Percentiles rank a stretch among this genome's conserved stretches.
Evolutionary conservation across 306 rosid species (phyloP).

Genomic region (Senna tora): DNA sequence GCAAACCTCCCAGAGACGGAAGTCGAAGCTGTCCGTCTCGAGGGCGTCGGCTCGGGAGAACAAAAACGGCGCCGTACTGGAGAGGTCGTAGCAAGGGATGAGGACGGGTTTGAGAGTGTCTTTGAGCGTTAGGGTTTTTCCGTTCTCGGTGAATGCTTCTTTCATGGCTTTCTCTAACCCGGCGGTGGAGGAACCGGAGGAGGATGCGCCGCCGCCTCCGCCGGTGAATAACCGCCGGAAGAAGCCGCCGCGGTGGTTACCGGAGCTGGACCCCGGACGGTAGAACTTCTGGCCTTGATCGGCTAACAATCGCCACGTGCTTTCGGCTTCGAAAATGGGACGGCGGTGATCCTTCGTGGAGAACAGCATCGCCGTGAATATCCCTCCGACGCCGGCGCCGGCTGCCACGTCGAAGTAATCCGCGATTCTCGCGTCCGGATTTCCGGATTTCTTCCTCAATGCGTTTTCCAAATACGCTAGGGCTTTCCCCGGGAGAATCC

Average conservation of each 20-base stretch:
- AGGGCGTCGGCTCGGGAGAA: slow-evolving; percentile 98
- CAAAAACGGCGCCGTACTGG: slow-evolving; percentile 93
- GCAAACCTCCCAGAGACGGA: slow-evolving; percentile 94
- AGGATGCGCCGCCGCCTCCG: slow-evolving; percentile 38
- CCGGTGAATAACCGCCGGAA: slow-evolving; percentile 49
- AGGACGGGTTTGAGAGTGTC: slow-evolving; percentile 92
- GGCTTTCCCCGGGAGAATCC: slow-evolving; percentile 90
- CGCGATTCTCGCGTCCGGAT: slow-evolving; percentile 82
- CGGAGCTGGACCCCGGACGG: slow-evolving; percentile 34
- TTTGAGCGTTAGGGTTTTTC: slow-evolving; percentile 64
- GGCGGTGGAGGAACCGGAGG: slow-evolving; percentile 45
- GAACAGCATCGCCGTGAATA: slow-evolving; percentile 88
- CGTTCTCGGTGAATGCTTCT: slow-evolving; percentile 67
- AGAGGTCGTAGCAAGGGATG: slow-evolving; percentile 89
- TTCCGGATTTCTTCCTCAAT: slow-evolving; percentile 81
- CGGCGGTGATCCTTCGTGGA: slow-evolving; percentile 67
- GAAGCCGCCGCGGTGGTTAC: slow-evolving; percentile 40
- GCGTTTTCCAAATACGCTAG: slow-evolving; percentile 79
- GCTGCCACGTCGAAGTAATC: slow-evolving; percentile 93
- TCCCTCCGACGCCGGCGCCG: slow-evolving; percentile 91
- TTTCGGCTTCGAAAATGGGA: slow-evolving; percentile 77
- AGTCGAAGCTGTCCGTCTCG: slow-evolving; percentile 87
- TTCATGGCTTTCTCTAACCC: slow-evolving; percentile 74
- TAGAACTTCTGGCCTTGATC: slow-evolving; percentile 75
- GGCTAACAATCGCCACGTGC: slow-evolving; percentile 74